Evolutionary conservation across 2,329 filamentous ascomycete genomes (phyloP).

Genomic region (Fusarium fujikuroi): DNA sequence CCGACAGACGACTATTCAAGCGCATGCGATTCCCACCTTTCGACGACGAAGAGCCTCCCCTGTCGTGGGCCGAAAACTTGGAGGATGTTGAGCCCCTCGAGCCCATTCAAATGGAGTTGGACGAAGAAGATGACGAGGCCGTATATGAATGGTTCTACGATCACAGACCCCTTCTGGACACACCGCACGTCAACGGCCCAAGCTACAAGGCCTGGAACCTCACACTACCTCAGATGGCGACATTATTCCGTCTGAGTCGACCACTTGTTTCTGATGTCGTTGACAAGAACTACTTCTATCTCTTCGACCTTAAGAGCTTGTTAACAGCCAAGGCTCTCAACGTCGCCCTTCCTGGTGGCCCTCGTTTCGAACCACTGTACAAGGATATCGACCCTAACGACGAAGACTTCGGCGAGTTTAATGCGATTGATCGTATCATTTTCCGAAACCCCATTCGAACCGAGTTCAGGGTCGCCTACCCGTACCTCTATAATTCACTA

Average conservation of each 20-base stretch:
- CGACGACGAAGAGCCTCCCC: constrained; percentile 95
- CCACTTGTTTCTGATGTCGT: constrained; percentile 91
- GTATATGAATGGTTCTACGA: constrained; percentile 99
- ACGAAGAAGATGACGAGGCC: constrained; percentile 90
- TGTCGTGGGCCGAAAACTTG: constrained; percentile 98
- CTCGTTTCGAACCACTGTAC: constrained; percentile 95
- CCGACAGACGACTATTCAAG: constrained; percentile 95
- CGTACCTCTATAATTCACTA: constrained; percentile 95
- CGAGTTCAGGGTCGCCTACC: constrained; percentile 94
- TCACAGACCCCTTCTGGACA: constrained; percentile 88
- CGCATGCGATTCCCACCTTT: constrained; percentile 99
- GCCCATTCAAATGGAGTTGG: constrained; percentile 98
- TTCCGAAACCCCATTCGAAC: constrained; percentile 95
- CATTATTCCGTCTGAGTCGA: constrained; percentile 89
- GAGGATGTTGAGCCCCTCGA: constrained; percentile 98
- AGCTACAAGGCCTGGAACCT: constrained; percentile 98
- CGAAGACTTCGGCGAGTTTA: constrained; percentile 99
- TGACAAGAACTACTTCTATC: constrained; percentile 97
- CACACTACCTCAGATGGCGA: constrained; percentile 93
- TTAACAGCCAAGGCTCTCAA: constrained; percentile 97
- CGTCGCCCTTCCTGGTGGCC: constrained; percentile 96
- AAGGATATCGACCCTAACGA: constrained; percentile 99
- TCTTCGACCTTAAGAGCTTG: constrained; percentile 95
- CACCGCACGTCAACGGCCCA: constrained; percentile 91
- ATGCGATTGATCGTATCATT: constrained; percentile 98